Base-by-base conservation (phyloP, 2,329 filamentous ascomycete genomes). In the Paramyrothecium sp. region DNA sequence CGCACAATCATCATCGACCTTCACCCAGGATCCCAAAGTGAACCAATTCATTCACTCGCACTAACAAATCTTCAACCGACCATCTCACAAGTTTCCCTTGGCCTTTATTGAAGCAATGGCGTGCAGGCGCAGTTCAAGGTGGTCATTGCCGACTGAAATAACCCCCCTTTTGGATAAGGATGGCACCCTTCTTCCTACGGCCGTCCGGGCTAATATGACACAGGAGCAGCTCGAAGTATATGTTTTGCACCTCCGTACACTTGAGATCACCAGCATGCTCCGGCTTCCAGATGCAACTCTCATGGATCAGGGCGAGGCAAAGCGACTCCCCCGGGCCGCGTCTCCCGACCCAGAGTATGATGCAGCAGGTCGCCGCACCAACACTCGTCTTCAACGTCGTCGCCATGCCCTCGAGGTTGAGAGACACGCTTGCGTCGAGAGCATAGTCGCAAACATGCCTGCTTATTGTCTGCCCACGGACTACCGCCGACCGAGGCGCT, bases 381-480 rank as follows among this genome's bases (percentile, higher is more conserved):
- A 49, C 44, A 54, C 53, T 21, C 53, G 53, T 20, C n/a, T 26
- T 17, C 53, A 54, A 26, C 53, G 51, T 38, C 51, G 44, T 22
- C 51, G 26, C n/a, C 10, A 41, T 30, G 26, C 26, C 51, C 51
- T 54, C 8, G 51, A 54, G 20, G 20, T 3, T 17, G 51, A 54
- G 33, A 33, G 51, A 38, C 30, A 54, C 20, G 26, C 19, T 17
- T 34, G 38, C 26, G 30, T 54, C 12, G 30, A 54, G 33, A n/a
- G 19, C 19, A 34, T 34, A 16, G 13, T 54, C 51, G 8, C 20
- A 17, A 54, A 7, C 16, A 52, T 92, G 73, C 89, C 89, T 73
- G 89, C 89, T 80, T 92, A 92, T 75, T 86, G 90, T 68, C 87
- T 88, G 66, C 89, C 89, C 62, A 85, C 85, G 77, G 88, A 91